A percentile compares a stretch with the other conserved stretches of the same genome.
Conservation (phyloP, 1,139 yeast species). For the Candida buenavistaensis region DNA sequence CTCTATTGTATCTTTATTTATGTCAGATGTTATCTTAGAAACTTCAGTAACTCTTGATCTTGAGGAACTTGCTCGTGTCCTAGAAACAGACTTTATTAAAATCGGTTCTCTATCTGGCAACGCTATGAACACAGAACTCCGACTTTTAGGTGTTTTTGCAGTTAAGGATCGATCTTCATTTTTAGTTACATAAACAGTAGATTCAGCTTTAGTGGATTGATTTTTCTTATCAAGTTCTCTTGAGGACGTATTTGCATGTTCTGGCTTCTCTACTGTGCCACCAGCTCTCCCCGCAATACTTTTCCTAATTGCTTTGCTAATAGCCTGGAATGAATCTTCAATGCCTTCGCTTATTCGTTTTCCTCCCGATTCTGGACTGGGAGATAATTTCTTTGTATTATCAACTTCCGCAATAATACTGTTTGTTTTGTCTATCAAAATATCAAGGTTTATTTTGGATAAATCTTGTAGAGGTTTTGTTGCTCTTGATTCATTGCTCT, state of each 20-base stretch:
- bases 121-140: slow-evolving; percentile 38
- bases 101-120: slow-evolving; percentile 45
- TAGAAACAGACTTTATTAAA: slow-evolving; percentile 23
- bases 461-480: no score
- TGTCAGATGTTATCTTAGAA: no score
- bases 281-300: slow-evolving; percentile 36
- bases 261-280: not conserved
- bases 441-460: no score
- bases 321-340: slow-evolving; percentile 34
- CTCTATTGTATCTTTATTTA: no score
- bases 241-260: no score
- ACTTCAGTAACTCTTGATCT: slow-evolving; percentile 7
- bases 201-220: slow-evolving; percentile 6
- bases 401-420: no score
- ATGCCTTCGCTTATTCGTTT: slow-evolving; percentile 8
- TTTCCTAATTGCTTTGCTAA: slow-evolving; percentile 39
- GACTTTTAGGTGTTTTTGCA: slow-evolving; percentile 29
- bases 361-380: no score
- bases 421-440: no score
- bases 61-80: slow-evolving; percentile 9
- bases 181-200: not conserved
- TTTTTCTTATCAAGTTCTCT: not conserved
- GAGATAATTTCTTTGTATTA: no score
- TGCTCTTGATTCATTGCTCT: no score
- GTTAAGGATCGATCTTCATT: slow-evolving; percentile 1